A percentile compares a stretch with the other conserved stretches of the same genome.
Evolutionary conservation across 2,329 filamentous ascomycete genomes (phyloP).

Genomic region (Trichoderma simmonsii): DNA sequence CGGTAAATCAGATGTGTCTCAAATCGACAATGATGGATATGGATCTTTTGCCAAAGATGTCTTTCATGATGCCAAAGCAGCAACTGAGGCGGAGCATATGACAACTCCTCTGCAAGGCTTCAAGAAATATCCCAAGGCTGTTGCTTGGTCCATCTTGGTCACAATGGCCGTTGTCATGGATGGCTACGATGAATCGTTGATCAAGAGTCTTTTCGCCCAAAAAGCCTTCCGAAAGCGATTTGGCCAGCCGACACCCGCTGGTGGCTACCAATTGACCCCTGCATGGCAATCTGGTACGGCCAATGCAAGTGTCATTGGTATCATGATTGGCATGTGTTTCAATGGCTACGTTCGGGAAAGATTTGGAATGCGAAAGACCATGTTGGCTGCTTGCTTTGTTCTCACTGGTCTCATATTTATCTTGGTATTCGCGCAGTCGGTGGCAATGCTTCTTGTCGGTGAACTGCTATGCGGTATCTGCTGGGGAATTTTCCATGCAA

Average conservation of each 20-base stretch:
- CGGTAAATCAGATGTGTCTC: not conserved
- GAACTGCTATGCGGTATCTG: constrained; percentile 35
- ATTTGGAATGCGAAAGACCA: constrained; percentile 43
- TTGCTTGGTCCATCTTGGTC: constrained; percentile 36
- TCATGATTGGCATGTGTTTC: not conserved
- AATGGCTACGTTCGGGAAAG: not conserved
- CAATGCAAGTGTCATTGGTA: not conserved
- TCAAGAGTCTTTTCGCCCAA: constrained; percentile 34
- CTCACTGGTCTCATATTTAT: constrained; percentile 44
- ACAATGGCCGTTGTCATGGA: constrained; percentile 43
- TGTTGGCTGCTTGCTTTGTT: constrained; percentile 31
- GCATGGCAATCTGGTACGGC: not conserved
- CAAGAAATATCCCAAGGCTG: constrained; percentile 33
- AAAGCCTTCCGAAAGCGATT: constrained; percentile 20
- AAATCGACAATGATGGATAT: not conserved
- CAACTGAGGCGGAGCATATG: not conserved
- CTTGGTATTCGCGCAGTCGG: constrained; percentile 25
- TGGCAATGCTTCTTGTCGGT: constrained; percentile 23
- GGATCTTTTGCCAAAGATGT: not conserved
- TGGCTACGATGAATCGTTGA: constrained; percentile 36
- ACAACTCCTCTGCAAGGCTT: constrained; percentile 22
- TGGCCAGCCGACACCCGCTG: not conserved
- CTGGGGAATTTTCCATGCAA: constrained; percentile 37
- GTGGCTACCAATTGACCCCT: not conserved
- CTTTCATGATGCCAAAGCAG: not conserved